A percentile compares a stretch with the other conserved stretches of the same genome.
These are phyloP conservation scores for Populus hybrid DNA, from an alignment of 441 rosid species.

Conservation along the genomic window DNA sequence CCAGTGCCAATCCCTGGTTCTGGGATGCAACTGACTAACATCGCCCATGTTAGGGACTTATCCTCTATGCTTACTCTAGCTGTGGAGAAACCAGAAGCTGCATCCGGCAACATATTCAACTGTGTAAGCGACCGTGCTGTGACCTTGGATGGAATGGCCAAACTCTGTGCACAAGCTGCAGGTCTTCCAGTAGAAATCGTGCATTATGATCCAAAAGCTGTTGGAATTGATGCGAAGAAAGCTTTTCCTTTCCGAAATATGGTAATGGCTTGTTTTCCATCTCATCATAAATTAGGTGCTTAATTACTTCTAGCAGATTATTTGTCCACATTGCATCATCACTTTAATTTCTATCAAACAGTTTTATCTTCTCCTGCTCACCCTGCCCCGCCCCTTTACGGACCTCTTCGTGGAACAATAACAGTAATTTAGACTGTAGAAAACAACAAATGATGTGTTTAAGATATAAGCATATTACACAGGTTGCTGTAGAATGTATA, in stretches of 20 bases:
- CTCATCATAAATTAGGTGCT: not conserved
- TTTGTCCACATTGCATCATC: not conserved
- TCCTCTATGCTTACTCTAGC: conserved; percentile 84
- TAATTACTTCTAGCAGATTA: not conserved
- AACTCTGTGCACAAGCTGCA: conserved; percentile 88
- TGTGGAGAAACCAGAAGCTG: conserved; percentile 68
- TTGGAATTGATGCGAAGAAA: conserved; percentile 81
- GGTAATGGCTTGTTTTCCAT: conserved; percentile 34
- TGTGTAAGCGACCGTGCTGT: conserved; percentile 89
- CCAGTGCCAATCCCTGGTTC: conserved; percentile 91
- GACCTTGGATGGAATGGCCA: conserved; percentile 91
- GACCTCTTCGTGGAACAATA: not conserved
- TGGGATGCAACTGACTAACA: conserved; percentile 86
- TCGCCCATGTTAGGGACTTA: conserved; percentile 75
- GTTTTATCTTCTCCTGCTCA: not conserved
- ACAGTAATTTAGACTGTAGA: not conserved
- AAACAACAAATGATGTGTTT: not conserved
- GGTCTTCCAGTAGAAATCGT: conserved; percentile 67
- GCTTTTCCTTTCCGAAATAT: conserved; percentile 92
- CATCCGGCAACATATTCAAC: conserved; percentile 69
- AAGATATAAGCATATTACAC: not conserved
- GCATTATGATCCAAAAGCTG: conserved; percentile 85
- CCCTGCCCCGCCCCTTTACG: not conserved
- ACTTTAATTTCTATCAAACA: not conserved
- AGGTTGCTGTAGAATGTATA: not conserved